phyloP scores from a whole-genome alignment of 1,139 yeast genomes.

The Candida sanyaensis region DNA sequence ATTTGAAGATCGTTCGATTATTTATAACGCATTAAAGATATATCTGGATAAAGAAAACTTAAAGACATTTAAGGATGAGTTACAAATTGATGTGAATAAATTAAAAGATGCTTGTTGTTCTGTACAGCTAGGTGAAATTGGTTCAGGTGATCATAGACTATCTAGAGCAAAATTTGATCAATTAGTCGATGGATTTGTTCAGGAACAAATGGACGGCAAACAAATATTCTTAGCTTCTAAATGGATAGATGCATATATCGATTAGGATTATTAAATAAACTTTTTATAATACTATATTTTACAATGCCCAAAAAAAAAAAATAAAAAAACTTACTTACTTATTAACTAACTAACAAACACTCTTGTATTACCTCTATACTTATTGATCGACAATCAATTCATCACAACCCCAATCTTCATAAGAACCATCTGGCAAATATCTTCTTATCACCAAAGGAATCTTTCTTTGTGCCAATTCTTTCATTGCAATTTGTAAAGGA shows the following conservation, averaged over 20 bases:
- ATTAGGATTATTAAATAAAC: conserved; percentile 19
- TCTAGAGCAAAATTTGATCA: conserved; percentile 51
- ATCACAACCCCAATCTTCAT: conserved; percentile 99
- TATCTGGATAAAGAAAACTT: conserved; percentile 10
- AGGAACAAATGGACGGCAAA: conserved; percentile 59
- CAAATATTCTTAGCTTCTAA: conserved; percentile 54
- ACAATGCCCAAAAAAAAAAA: background rate
- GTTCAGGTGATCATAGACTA: conserved; percentile 53
- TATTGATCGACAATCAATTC: conserved; percentile 89
- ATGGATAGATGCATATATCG: conserved; percentile 60
- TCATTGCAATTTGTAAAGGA: conserved; percentile 97
- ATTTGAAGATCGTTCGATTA: conserved; percentile 61
- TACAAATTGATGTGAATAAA: conserved; percentile 50
- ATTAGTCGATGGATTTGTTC: conserved; percentile 57
- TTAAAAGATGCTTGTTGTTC: conserved; percentile 54
- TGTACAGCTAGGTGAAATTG: conserved; percentile 44
- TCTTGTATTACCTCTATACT: conserved; percentile 2
- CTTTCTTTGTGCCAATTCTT: conserved; percentile 91
- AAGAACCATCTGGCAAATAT: conserved; percentile 94
- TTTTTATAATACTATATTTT: conserved; percentile 1
- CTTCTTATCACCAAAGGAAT: conserved; percentile 95
- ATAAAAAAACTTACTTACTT: no score
- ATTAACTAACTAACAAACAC: no score
- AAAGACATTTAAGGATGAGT: conserved; percentile 48
- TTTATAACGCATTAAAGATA: conserved; percentile 60